Percentiles rank a stretch among this genome's conserved stretches.
phyloP scores from a whole-genome alignment of 2,329 filamentous ascomycete genomes.

The Nigrospora sphaerica region DNA sequence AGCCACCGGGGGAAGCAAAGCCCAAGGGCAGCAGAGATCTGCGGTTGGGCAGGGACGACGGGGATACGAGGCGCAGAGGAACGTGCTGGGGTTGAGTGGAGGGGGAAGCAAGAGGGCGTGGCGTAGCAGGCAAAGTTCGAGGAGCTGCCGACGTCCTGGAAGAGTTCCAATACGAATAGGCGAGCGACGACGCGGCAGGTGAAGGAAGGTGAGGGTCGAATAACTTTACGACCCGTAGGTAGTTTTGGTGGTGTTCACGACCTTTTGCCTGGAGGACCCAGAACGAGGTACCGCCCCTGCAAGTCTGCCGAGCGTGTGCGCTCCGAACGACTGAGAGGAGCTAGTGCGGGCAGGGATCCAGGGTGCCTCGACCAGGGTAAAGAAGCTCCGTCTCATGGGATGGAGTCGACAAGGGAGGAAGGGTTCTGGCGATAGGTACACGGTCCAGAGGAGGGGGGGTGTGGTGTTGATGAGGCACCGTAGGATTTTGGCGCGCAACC shows the following conservation, averaged over 20 bases:
- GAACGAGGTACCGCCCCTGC: conserved; percentile 4
- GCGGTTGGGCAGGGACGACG: conserved; percentile 28
- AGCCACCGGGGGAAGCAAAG: conserved; percentile 8
- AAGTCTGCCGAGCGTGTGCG: conserved; percentile 1
- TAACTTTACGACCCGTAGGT: conserved; percentile 8
- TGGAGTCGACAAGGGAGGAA: too few relatives aligned
- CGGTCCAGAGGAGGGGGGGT: too few relatives aligned
- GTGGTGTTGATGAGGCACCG: too few relatives aligned
- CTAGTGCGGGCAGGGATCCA: too few relatives aligned
- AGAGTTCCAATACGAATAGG: conserved; percentile 12
- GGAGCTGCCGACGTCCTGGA: conserved; percentile 13
- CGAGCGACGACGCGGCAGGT: conserved; percentile 11
- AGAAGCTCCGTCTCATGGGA: too few relatives aligned
- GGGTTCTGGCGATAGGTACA: too few relatives aligned
- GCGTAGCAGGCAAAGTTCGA: conserved; percentile 13
- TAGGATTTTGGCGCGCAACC: too few relatives aligned
- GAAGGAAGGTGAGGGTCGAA: conserved; percentile 15
- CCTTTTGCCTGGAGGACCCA: conserved; percentile 3
- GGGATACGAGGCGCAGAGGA: conserved; percentile 11
- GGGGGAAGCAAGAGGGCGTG: conserved; percentile 20
- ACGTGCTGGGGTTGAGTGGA: conserved; percentile 25
- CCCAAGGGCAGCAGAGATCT: conserved; percentile 22
- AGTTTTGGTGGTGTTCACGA: conserved; percentile 6
- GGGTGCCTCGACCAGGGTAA: too few relatives aligned
- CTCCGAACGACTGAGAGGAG: too few relatives aligned